Conservation (phyloP, 495 filamentous ascomycete species). For the Neurospora tetraspora region DNA sequence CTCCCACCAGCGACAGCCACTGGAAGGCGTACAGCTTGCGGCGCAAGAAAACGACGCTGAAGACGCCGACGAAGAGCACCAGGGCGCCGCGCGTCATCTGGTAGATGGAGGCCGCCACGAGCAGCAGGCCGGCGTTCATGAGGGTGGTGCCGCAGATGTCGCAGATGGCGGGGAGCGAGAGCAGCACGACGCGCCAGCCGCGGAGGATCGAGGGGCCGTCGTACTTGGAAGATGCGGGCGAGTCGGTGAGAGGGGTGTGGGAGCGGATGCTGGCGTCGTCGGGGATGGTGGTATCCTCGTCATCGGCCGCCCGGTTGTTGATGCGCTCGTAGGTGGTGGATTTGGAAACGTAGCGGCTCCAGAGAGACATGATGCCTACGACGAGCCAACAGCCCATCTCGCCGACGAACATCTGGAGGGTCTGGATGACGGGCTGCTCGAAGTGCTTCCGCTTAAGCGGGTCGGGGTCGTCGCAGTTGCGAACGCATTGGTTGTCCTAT, state of each 20-base stretch:
- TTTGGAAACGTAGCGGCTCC: conserved; percentile 42
- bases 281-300: conserved; percentile 25
- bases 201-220: conserved; percentile 44
- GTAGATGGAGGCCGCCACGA: conserved; percentile 91
- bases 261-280: conserved; percentile 37
- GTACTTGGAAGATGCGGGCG: not conserved
- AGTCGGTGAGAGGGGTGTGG: conserved; percentile 40
- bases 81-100: conserved; percentile 96
- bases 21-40: conserved; percentile 72
- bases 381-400: conserved; percentile 91
- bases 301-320: conserved; percentile 19
- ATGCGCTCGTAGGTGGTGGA: conserved; percentile 54
- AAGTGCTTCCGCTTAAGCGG: conserved; percentile 59
- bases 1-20: conserved; percentile 78
- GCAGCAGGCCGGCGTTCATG: conserved; percentile 91
- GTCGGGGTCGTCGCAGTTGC: conserved; percentile 71
- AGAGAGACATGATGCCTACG: conserved; percentile 54
- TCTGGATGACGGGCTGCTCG: conserved; percentile 94
- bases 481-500: conserved; percentile 92
- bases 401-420: conserved; percentile 87
- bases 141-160: conserved; percentile 92
- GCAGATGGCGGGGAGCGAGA: conserved; percentile 82
- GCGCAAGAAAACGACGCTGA: conserved; percentile 83
- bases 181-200: conserved; percentile 63
- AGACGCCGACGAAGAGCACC: conserved; percentile 89